Evolutionary conservation across 371 early-diverging fungal genomes (phyloP).

Genomic region (Mucor irregularis): DNA sequence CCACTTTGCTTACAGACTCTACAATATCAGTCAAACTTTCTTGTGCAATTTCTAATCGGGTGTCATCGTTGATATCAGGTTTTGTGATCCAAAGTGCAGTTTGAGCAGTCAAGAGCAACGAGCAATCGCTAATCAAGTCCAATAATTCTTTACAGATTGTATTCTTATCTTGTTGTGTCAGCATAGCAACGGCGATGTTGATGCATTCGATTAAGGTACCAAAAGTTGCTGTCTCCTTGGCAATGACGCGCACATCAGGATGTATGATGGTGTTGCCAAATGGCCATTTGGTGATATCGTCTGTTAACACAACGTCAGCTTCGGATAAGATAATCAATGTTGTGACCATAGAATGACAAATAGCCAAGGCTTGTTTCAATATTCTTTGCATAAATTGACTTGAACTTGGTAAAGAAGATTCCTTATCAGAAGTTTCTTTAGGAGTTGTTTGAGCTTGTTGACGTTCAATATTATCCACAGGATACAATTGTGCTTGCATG

Average conservation of each 20-base stretch:
- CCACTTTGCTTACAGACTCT: conserved; percentile 17
- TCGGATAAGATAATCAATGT: conserved; percentile 27
- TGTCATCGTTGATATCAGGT: conserved; percentile 27
- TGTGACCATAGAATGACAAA: conserved; percentile 14
- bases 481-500: conserved; percentile 46
- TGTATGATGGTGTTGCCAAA: conserved; percentile 38
- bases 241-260: conserved; percentile 22
- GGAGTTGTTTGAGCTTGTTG: conserved; percentile 17
- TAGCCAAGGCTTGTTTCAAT: background rate
- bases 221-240: conserved; percentile 24
- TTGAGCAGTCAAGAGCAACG: conserved; percentile 32
- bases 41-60: conserved; percentile 26
- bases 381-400: conserved; percentile 17
- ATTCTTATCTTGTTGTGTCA: conserved; percentile 22
- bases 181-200: conserved; percentile 17
- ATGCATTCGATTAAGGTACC: conserved; percentile 40
- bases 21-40: conserved; percentile 31
- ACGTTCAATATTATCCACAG: conserved; percentile 33
- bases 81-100: conserved; percentile 35
- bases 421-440: background rate
- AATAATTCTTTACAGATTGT: conserved; percentile 6
- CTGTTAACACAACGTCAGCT: conserved; percentile 19
- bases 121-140: conserved; percentile 29
- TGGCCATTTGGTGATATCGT: conserved; percentile 27
- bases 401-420: background rate